phyloP scores from a whole-genome alignment of 2,329 filamentous ascomycete species.

The Onygenales sp. region DNA sequence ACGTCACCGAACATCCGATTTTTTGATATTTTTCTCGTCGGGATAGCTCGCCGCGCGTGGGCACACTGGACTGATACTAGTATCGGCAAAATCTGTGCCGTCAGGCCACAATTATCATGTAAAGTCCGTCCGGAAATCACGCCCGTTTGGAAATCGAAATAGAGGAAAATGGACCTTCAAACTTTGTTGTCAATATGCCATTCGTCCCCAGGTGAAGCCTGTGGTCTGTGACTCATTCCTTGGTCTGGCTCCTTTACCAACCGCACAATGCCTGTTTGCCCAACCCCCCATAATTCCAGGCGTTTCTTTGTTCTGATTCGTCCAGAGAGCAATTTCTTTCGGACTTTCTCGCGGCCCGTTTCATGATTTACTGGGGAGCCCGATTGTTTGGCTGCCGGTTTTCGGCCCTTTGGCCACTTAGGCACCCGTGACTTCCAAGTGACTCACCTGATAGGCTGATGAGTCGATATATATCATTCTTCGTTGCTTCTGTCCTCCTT shows the following conservation, averaged over 20 bases:
- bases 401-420: neutral
- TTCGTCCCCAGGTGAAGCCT: neutral
- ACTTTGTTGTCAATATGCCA: neutral
- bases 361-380: neutral
- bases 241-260: neutral
- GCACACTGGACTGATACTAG: too few species aligned
- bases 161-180: neutral
- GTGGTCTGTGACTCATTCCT: slow-evolving; percentile 1
- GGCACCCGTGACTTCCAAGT: neutral
- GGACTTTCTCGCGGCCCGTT: neutral
- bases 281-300: slow-evolving; percentile 2
- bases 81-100: too few species aligned
- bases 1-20: neutral
- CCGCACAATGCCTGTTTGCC: slow-evolving; percentile 1
- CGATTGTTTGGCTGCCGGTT: neutral
- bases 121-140: too few species aligned
- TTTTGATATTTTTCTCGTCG: too few species aligned
- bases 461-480: neutral
- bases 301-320: neutral
- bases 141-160: too few species aligned
- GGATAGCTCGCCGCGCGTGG: too few species aligned
- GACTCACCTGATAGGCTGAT: slow-evolving; percentile 5
- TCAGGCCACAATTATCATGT: too few species aligned
- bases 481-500: neutral
- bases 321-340: neutral